Conservation (phyloP, 2,329 filamentous ascomycete genomes). For the Emmonsia crescens region DNA sequence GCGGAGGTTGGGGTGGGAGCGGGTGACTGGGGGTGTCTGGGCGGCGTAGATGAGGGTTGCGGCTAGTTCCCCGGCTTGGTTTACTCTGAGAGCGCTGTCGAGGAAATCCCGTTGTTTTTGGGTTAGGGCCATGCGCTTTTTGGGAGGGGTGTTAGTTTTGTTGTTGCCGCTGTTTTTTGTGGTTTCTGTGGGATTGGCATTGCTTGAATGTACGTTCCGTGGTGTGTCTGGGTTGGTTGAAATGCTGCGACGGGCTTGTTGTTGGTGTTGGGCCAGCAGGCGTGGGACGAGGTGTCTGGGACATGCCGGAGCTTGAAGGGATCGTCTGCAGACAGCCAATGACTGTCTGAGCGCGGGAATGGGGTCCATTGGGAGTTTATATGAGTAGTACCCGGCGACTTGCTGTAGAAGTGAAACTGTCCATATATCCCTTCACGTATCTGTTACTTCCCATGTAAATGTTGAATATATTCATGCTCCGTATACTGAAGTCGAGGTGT, state of each 20-base stretch:
- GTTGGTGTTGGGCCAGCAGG: not conserved
- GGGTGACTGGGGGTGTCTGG: conserved; percentile 71
- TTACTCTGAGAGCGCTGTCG: conserved; percentile 76
- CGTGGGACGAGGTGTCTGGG: not conserved
- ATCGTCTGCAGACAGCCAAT: not conserved
- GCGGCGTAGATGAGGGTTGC: conserved; percentile 88
- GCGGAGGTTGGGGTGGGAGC: conserved; percentile 73
- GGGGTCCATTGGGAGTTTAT: not conserved
- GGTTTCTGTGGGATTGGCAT: not conserved
- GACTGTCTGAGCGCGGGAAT: not conserved
- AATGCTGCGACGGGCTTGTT: not conserved
- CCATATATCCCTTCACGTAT: no score
- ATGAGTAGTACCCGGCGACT: no score
- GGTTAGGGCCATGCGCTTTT: conserved; percentile 49
- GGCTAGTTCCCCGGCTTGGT: conserved; percentile 95
- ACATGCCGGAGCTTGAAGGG: not conserved
- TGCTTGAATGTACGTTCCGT: not conserved
- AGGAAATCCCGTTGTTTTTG: conserved; percentile 63
- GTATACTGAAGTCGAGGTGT: no score
- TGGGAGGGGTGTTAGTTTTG: conserved; percentile 1
- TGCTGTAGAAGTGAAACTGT: no score
- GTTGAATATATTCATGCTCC: no score
- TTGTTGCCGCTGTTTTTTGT: not conserved
- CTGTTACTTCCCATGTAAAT: no score
- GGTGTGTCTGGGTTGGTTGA: not conserved